These are phyloP conservation scores for Neurospora tetraspora DNA, from an alignment of 495 filamentous ascomycete genomes.

Conservation along the genomic window DNA sequence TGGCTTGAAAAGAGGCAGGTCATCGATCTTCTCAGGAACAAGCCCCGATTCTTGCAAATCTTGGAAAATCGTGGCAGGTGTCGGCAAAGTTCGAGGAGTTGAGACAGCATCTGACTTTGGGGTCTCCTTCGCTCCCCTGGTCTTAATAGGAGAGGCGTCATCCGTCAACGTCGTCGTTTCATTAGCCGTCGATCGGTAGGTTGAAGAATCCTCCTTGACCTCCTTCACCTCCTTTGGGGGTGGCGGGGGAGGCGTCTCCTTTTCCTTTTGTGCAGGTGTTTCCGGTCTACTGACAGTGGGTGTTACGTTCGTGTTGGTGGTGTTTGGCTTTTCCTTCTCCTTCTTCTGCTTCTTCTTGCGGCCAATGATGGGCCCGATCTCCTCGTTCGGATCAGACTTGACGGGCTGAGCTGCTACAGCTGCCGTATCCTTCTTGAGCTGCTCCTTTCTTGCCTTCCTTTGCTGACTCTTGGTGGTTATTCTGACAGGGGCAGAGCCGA, in stretches of 20 bases:
- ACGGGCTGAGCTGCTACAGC: conserved; percentile 38
- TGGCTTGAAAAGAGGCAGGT: conserved; percentile 28
- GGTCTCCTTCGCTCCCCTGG: conserved; percentile 4
- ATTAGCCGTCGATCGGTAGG: conserved; percentile 22
- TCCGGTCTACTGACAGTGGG: conserved; percentile 29
- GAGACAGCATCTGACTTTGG: conserved; percentile 5
- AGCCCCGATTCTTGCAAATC: conserved; percentile 20
- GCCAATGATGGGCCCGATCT: conserved; percentile 71
- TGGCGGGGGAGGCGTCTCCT: conserved; percentile 14
- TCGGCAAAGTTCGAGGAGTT: conserved; percentile 19
- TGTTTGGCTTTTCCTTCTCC: conserved; percentile 34
- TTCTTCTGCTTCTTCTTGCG: conserved; percentile 91
- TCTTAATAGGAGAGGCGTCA: conserved; percentile 9
- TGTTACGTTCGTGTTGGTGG: conserved; percentile 18
- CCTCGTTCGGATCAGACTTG: conserved; percentile 49
- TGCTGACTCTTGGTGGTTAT: conserved; percentile 81
- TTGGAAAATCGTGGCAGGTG: conserved; percentile 24
- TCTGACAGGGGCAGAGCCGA: conserved; percentile 68
- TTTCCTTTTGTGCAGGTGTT: conserved; percentile 16
- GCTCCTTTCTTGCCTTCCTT: conserved; percentile 77
- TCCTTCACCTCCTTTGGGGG: conserved; percentile 27
- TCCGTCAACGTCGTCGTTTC: conserved; percentile 24
- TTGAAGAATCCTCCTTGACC: conserved; percentile 20
- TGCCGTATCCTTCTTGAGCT: conserved; percentile 47
- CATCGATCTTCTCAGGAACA: conserved; percentile 15